These are phyloP conservation scores for Wickerhamiella musiphila DNA, from an alignment of 805 yeast genomes.

Conservation along the genomic window DNA sequence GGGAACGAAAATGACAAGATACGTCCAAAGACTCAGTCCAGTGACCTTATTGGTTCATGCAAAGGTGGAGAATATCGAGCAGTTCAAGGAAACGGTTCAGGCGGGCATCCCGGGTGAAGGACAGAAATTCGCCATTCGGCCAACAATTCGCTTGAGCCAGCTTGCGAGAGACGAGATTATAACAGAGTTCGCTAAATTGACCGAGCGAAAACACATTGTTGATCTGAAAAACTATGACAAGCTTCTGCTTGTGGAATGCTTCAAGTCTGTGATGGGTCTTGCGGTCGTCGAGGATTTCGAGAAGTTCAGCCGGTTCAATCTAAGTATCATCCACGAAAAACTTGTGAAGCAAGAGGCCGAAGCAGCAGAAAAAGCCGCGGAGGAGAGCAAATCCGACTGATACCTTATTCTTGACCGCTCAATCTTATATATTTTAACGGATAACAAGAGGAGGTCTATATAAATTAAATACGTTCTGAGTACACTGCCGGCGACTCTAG, in stretches of 20 bases:
- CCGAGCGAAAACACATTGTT: slow-evolving; percentile 60
- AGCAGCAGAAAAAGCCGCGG: neutral
- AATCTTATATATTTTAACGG: neutral
- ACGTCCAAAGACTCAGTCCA: slow-evolving; percentile 67
- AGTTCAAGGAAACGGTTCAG: slow-evolving; percentile 37
- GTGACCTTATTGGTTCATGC: slow-evolving; percentile 61
- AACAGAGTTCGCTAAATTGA: slow-evolving; percentile 48
- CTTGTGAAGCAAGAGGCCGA: slow-evolving; percentile 16
- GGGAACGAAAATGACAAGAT: slow-evolving; percentile 36
- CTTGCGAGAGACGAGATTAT: slow-evolving; percentile 60
- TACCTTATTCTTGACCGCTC: no score
- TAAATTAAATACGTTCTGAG: slow-evolving; percentile 2
- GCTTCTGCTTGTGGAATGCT: slow-evolving; percentile 71
- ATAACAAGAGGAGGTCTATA: neutral
- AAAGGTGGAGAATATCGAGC: slow-evolving; percentile 44
- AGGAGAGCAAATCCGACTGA: no score
- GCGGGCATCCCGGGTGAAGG: slow-evolving; percentile 45
- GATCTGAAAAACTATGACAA: slow-evolving; percentile 68
- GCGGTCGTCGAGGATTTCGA: slow-evolving; percentile 55
- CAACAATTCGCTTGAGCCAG: slow-evolving; percentile 61
- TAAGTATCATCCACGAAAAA: slow-evolving; percentile 44
- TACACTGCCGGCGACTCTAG: slow-evolving; percentile 42
- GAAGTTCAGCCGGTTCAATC: slow-evolving; percentile 48
- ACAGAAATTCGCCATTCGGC: slow-evolving; percentile 59
- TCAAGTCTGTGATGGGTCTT: slow-evolving; percentile 76